Evolutionary conservation across 2,329 filamentous ascomycete genomes (phyloP), one percentile per base, ranked within the genome.

Genomic region (Trichoderma simmonsii): DNA sequence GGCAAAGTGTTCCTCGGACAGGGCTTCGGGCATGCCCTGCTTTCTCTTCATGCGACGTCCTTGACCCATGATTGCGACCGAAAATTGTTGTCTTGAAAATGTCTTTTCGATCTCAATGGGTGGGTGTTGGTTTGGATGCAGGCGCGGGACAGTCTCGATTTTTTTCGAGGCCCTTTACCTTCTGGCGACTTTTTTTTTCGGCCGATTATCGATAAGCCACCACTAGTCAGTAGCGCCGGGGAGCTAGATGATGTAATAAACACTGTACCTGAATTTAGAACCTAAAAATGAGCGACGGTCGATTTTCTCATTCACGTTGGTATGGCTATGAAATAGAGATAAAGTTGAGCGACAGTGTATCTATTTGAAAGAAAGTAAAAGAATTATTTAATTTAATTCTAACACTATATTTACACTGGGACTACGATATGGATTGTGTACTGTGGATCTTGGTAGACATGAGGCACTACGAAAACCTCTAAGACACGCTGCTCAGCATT

Each of bases 21-120:
- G 88, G 75, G 92, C 87, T 78, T 92, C 89, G 69, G 96, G 96
- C 75, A 92, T 87, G 71, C 94, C 95, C 88, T 98, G 96, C 85
- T 98, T 98, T 82, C 95, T 93, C 65, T 73, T 73, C 91, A 98
- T 97, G 78, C 95, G 93, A 81, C 94, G 92, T 81, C 94, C 93
- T 74, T 90, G 89, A 86, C 94, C 95, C 95, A 97, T 97, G 79
- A 81, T 90, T 80, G 80, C 48, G 60, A 64, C 30, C 61, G 32
- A 70, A 60, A 48, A 30, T 39, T 65, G 36, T 24, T 39, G 26
- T 26, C 26, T 8, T 39, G 15, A 21, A 12, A 36, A 15, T 15
- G 21, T 63, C 32, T 21, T 61, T 54, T 60, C 30, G 28, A 36
- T 67, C 39, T 28, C 64, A 72, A 67, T 70, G 69, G 70, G 56